Percentiles rank a stretch among this genome's conserved stretches.
phyloP scores from a whole-genome alignment of 257 asterid genomes.

The Capsicum rhomboideum region DNA sequence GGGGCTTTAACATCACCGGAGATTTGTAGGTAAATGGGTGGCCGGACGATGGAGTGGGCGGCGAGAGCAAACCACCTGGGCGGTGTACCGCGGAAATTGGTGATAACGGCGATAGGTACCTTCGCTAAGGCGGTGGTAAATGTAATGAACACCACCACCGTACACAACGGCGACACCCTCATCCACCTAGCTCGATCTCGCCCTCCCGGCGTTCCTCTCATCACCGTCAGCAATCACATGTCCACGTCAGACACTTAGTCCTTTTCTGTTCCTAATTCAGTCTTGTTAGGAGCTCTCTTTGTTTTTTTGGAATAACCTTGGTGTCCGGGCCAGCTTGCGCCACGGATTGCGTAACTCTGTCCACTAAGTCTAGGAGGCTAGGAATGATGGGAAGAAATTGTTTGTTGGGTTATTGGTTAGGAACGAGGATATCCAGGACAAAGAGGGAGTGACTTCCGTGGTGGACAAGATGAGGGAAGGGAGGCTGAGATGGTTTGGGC shows the following conservation, averaged over 20 bases:
- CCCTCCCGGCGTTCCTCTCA: constrained; percentile 80
- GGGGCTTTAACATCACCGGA: neutral
- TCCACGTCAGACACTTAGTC: constrained; percentile 89
- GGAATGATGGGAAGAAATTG: no score
- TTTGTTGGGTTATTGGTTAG: neutral
- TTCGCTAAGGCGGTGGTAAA: constrained; percentile 76
- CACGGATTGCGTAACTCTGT: no score
- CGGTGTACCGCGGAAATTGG: constrained; percentile 81
- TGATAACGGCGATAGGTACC: constrained; percentile 65
- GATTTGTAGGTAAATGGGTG: constrained; percentile 14
- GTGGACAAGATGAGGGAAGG: no score
- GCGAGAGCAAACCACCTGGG: constrained; percentile 65
- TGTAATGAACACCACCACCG: constrained; percentile 67
- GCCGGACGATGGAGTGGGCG: constrained; percentile 90
- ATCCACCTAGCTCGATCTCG: constrained; percentile 73
- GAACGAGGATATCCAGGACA: no score
- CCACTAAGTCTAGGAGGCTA: no score
- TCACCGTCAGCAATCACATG: constrained; percentile 98
- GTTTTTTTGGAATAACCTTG: no score
- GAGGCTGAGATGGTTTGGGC: no score
- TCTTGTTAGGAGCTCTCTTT: neutral
- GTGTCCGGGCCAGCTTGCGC: no score
- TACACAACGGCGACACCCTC: constrained; percentile 71
- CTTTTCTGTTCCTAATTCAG: neutral
- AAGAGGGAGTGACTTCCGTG: no score